Evolutionary conservation across 2,329 filamentous ascomycete species (phyloP), one percentile per base, ranked within the genome.

Genomic region (Colletotrichum tamarilloi): DNA sequence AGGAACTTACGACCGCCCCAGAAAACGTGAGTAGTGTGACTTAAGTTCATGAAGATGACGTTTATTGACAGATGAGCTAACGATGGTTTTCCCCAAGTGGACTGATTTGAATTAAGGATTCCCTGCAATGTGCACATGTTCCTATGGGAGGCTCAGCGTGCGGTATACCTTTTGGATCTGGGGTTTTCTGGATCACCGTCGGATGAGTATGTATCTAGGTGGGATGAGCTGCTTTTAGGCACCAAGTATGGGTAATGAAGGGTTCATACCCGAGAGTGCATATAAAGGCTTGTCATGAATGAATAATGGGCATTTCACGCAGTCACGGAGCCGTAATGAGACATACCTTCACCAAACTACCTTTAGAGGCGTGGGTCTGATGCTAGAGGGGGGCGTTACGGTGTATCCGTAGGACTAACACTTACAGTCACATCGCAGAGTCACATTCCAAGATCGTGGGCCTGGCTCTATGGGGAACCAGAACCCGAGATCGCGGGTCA

Each of bases 1-100:
- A 97, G 78, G 94, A 97, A 81, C 89, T 97, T 66, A 93, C 91
- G 73, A 89, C 88, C 75, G 90, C 93, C 24, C 84, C 85, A 3
- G 88, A 89, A 22, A 86, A 84, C 79, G 87, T 89, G 72, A 82
- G 85, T 83, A 19, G 16, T n/a, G 8, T 32, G 30, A 32, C 22
- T n/a, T 16, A 1, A 12, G 14, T 5, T 28, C 28, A 22, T 1
- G n/a, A 16, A 28, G 7, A 35, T 8, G 12, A 22, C 12, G 14
- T 6, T 7, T 9, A 11, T 8, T 1, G 30, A 46, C 6, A 55
- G 12, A 28, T 12, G 19, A 30, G 64, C 65, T 74, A 53, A 74
- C 35, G 5, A 7, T 28, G n/a, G 12, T 3, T 12, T 30, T 19
- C 42, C 24, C n/a, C 12, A 32, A 75, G 74, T 75, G 74, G 74